Base-by-base conservation (phyloP, 2,329 filamentous ascomycete species). In the Cercospora citrullina region DNA sequence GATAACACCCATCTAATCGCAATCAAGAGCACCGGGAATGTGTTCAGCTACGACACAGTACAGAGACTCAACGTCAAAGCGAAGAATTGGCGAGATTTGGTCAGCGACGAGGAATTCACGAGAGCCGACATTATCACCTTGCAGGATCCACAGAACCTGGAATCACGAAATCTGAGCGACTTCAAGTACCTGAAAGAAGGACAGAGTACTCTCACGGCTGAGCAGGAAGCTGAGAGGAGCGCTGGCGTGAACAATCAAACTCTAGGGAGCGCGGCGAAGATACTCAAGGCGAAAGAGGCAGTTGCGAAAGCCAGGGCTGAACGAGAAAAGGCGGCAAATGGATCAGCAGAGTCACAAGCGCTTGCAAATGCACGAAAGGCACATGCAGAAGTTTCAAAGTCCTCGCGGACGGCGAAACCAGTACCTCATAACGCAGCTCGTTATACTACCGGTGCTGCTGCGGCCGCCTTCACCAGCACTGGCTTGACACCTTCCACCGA, bases 1-100 rank as follows among this genome's bases (percentile, higher is more conserved):
- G 93, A 99, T 79, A 98, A 98, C 80, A 98, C 95, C 4, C 95
- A 98, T 80, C 92, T 99, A 67, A 92, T 98, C 57, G 94, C 94
- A 16, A 85, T 99, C 71, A 86, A 89, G 66, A 91, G 85, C 65
- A 94, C 94, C 67, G 94, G 94, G 60, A 99, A 99, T 80, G 95
- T 97, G 4, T 99, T 98, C 78, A 90, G 94, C 1, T 97, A 91
- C 87, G 96, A 99, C 76, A 99, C 96, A 1, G 88, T 99, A 42
- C 92, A 98, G 80, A 87, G 92, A 74, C 87, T 99, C 82, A 99
- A 99, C 79, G 90, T 99, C 80, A 98, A 98, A 83, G 86, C 93
- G 60, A 98, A 97, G 86, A 91, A 96, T 83, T 99, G 95, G 95
- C 87, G 85, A 72, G 95, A 99, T 80, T 81, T 99, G 53, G 86